Evolutionary conservation across 2,329 filamentous ascomycete species (phyloP).

Genomic region (Fusarium subtropicale): DNA sequence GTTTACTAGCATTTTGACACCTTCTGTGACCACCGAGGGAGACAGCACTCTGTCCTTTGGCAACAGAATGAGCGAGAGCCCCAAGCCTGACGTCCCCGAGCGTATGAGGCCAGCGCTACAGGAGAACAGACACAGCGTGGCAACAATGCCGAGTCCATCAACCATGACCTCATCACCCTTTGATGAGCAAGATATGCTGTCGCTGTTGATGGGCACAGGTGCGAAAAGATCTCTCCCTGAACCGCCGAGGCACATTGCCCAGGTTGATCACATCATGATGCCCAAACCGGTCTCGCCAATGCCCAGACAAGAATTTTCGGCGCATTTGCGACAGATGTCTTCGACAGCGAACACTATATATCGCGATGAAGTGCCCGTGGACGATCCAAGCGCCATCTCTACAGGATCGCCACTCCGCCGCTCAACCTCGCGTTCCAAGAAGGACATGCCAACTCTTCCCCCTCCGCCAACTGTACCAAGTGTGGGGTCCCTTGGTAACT

Average conservation of each 20-base stretch:
- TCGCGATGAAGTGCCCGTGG: conserved; percentile 17
- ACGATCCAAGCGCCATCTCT: conserved; percentile 34
- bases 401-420: conserved; percentile 44
- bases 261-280: conserved; percentile 46
- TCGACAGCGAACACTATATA: conserved; percentile 46
- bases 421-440: conserved; percentile 27
- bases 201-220: conserved; percentile 46
- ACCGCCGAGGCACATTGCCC: conserved; percentile 46
- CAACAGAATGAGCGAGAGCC: conserved; percentile 26
- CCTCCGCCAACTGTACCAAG: conserved; percentile 9
- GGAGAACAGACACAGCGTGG: conserved; percentile 30
- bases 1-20: conserved; percentile 44
- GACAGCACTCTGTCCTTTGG: conserved; percentile 26
- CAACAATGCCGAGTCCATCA: conserved; percentile 30
- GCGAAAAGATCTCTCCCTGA: conserved; percentile 47
- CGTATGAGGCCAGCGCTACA: conserved; percentile 18
- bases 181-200: conserved; percentile 51
- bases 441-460: conserved; percentile 22
- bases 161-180: conserved; percentile 49
- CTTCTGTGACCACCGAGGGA: conserved; percentile 41
- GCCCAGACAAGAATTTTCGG: conserved; percentile 30
- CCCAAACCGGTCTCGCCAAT: conserved; percentile 48
- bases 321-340: conserved; percentile 41
- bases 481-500: conserved; percentile 51
- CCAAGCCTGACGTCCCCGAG: conserved; percentile 10